Percentiles rank a stretch among this genome's conserved stretches.
Evolutionary conservation across 768 basidiomycete species (phyloP).

Genomic region (Lentinula sp.): DNA sequence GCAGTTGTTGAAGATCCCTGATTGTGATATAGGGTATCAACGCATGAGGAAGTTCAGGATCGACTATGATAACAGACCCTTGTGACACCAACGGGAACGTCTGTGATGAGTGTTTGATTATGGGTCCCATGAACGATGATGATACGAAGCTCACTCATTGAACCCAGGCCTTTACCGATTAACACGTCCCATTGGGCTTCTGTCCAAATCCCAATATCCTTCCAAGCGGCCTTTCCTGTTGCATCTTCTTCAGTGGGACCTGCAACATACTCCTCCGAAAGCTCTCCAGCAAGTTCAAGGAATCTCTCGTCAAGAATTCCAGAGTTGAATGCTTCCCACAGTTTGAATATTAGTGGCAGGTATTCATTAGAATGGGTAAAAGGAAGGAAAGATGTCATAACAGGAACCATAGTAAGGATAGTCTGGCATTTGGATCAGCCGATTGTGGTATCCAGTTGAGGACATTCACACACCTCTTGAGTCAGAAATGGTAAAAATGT

Average conservation of each 20-base stretch:
- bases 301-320: constrained; percentile 68
- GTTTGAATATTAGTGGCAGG: constrained; percentile 62
- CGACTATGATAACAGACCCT: constrained; percentile 33
- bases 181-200: constrained; percentile 79
- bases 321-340: constrained; percentile 80
- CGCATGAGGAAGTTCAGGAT: not conserved
- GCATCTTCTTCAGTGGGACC: constrained; percentile 45
- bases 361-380: constrained; percentile 60
- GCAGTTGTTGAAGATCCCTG: constrained; percentile 63
- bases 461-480: constrained; percentile 46
- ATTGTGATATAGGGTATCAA: constrained; percentile 1
- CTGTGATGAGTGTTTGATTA: constrained; percentile 23
- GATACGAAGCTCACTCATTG: constrained; percentile 53
- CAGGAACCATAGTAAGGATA: constrained; percentile 63
- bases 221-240: constrained; percentile 57
- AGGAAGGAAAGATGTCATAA: constrained; percentile 74
- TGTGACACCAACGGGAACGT: constrained; percentile 66
- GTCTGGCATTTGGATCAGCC: constrained; percentile 34
- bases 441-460: not conserved
- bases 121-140: not conserved
- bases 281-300: constrained; percentile 60
- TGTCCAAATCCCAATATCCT: constrained; percentile 87
- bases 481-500: constrained; percentile 69
- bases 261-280: constrained; percentile 66
- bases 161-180: constrained; percentile 74